Base-by-base conservation (phyloP, 148 eudicot genomes). In the Amaranthus cruentus region DNA sequence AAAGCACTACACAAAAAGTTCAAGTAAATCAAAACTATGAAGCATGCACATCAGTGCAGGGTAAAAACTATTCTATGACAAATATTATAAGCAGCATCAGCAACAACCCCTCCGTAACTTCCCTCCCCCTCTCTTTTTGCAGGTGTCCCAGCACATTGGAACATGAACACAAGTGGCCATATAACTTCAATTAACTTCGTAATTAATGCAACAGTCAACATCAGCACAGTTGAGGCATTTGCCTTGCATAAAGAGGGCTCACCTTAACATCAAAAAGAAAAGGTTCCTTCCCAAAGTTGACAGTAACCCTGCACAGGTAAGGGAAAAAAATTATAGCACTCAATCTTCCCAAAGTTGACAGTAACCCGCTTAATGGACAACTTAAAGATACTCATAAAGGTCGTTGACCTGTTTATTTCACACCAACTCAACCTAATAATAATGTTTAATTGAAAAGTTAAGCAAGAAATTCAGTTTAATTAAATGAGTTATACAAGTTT, bases 231-330 rank as follows among this genome's bases (percentile, higher is more conserved):
- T 47, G 9, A 60, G 67, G 10, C 46, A 60, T 14, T 38, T 55
- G 18, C 43, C 66, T 62, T 11, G 7, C 51, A 13, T 60, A 73
- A 52, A 73, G 62, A 66, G 75, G 65, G 57, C 77, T 87, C 85
- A 82, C 98, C 90, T 94, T 85, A 47, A 91, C 77, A 81, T 94
- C 91, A 71, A 94, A 94, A 54, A 85, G 78, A 86, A 89, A 94
- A 58, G 88, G 89, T 55, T 85, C 91, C 73, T 91, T 82, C 69
- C 98, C 98, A 75, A 94, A 94, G 90, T 94, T 94, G 72, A 89
- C 93, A n/a, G 82, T 78, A 57, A 94, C 91, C 93, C 98, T 94
- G 85, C 76, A 73, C 49, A 28, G 54, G 72, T 68, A 28, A 74
- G 66, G 47, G 68, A 76, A 62, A 55, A 43, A 43, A 14, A n/a